Conservation (phyloP, 495 filamentous ascomycete genomes). For the Lineolata rhizophorae region DNA sequence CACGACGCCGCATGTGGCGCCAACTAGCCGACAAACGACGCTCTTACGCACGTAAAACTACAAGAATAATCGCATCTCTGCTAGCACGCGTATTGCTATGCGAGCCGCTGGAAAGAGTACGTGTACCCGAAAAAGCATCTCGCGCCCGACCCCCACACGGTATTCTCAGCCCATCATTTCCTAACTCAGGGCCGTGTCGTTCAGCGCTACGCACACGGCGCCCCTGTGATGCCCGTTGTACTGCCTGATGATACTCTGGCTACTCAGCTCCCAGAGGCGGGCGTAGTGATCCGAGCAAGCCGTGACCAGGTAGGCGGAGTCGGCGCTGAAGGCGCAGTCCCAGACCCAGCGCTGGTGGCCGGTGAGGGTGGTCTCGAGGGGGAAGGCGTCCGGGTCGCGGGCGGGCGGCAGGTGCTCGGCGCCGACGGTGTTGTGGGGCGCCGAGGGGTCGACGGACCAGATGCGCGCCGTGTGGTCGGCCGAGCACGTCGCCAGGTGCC, state of each 20-base stretch:
- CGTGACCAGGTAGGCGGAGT: conserved; percentile 92
- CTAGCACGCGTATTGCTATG: too few relatives aligned
- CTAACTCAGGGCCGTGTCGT: conserved; percentile 31
- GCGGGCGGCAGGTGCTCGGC: conserved; percentile 7
- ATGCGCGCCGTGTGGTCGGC: conserved; percentile 97
- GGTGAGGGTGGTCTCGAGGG: conserved; percentile 71
- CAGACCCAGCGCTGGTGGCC: conserved; percentile 97
- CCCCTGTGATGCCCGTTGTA: conserved; percentile 96
- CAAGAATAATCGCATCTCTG: too few relatives aligned
- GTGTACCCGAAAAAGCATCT: too few relatives aligned
- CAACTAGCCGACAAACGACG: too few relatives aligned
- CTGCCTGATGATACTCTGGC: conserved; percentile 78
- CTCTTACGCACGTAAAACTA: too few relatives aligned
- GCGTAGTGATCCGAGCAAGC: conserved; percentile 96
- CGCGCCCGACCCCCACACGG: too few relatives aligned
- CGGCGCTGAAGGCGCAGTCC: conserved; percentile 96
- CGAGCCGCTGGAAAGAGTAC: too few relatives aligned
- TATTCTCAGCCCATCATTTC: too few relatives aligned
- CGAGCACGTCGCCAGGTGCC: conserved; percentile 89
- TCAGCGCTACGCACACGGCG: conserved; percentile 86
- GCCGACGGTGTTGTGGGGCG: conserved; percentile 7
- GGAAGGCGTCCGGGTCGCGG: conserved; percentile 32
- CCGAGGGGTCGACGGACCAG: conserved; percentile 53
- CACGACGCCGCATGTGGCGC: too few relatives aligned
- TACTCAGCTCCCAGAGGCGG: conserved; percentile 76